Percentiles rank a stretch among this genome's conserved stretches.
These are phyloP conservation scores for Ganoderma leucocontextum DNA, from an alignment of 1,284 basidiomycete species.

Conservation along the genomic window DNA sequence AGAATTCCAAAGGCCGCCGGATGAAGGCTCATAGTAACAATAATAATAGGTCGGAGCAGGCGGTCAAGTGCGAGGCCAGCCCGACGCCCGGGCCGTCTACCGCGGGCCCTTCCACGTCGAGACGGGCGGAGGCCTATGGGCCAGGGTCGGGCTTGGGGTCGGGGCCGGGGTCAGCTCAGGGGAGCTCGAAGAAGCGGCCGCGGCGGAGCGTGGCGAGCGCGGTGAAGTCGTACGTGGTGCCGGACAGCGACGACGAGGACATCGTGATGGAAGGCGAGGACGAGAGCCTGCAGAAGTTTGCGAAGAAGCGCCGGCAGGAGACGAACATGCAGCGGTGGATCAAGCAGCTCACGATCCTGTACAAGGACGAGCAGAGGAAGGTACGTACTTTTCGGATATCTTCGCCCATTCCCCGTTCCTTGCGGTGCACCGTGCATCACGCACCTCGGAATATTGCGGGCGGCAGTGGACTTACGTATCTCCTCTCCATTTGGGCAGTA, in stretches of 20 bases:
- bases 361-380: conserved; percentile 73
- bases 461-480: neutral
- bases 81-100: conserved; percentile 26
- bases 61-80: conserved; percentile 47
- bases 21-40: neutral
- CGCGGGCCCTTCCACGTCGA: conserved; percentile 14
- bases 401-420: no score
- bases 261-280: conserved; percentile 53
- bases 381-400: conserved; percentile 44
- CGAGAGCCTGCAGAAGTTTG: conserved; percentile 43
- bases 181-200: conserved; percentile 53
- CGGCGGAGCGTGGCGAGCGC: conserved; percentile 60
- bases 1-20: conserved; percentile 21
- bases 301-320: conserved; percentile 52
- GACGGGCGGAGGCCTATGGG: conserved; percentile 2
- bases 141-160: conserved; percentile 1
- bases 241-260: conserved; percentile 76
- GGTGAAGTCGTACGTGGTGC: conserved; percentile 67
- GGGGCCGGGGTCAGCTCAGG: conserved; percentile 30
- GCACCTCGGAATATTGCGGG: neutral
- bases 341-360: conserved; percentile 61
- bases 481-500: conserved; percentile 51
- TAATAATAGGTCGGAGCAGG: conserved; percentile 16
- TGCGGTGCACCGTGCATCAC: conserved; percentile 3
- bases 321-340: conserved; percentile 72